phyloP scores from a whole-genome alignment of 768 basidiomycete genomes.

The Trametes sanguinea region DNA sequence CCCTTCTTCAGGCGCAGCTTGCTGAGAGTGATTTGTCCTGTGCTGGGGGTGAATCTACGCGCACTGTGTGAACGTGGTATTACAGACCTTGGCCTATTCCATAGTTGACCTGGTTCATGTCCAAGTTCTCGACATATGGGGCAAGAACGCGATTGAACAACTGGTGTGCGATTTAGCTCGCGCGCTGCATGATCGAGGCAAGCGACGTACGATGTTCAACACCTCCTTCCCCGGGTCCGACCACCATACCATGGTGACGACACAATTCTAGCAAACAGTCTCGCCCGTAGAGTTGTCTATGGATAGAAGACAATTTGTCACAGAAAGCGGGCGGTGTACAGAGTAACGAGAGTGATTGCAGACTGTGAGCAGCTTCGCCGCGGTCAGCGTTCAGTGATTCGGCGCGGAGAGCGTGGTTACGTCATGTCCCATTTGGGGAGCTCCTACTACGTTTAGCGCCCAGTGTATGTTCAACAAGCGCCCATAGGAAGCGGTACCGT shows the following conservation, averaged over 20 bases:
- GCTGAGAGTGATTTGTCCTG: conserved; percentile 76
- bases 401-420: conserved; percentile 8
- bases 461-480: neutral
- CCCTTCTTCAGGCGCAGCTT: conserved; percentile 90
- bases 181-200: neutral
- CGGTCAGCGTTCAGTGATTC: neutral
- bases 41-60: neutral
- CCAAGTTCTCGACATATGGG: conserved; percentile 95
- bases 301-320: neutral
- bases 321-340: neutral
- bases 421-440: conserved; percentile 11
- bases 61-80: neutral
- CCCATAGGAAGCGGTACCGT: neutral
- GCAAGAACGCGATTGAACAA: conserved; percentile 90
- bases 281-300: neutral
- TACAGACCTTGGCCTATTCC: conserved; percentile 80
- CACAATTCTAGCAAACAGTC: neutral
- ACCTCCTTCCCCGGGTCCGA: conserved; percentile 85
- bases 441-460: neutral
- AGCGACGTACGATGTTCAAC: conserved; percentile 65
- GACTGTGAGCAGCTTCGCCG: neutral
- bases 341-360: neutral
- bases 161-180: conserved; percentile 35
- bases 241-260: conserved; percentile 70
- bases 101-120: conserved; percentile 92